Conservation (phyloP, 83 land plant species). For the Thuja plicata region DNA sequence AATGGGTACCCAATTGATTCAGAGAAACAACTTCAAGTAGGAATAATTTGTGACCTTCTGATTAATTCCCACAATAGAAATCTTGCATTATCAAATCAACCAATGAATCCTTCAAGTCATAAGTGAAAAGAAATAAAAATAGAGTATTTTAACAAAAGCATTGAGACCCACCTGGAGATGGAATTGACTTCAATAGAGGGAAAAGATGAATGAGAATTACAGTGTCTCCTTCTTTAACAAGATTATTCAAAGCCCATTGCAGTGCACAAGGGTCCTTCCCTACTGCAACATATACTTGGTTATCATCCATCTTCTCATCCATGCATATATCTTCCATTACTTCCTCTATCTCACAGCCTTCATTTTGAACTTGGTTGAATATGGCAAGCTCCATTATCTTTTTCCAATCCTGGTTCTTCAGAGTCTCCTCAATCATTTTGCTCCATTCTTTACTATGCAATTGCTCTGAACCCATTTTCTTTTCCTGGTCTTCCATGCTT, state of each 20-base stretch:
- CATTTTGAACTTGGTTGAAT: neutral
- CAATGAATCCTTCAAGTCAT: too few relatives aligned
- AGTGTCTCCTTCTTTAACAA: constrained; percentile 6
- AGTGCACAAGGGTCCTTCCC: constrained; percentile 50
- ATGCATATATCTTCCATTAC: neutral
- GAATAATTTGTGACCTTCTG: too few relatives aligned
- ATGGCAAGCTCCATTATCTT: neutral
- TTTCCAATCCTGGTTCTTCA: neutral
- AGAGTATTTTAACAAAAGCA: too few relatives aligned
- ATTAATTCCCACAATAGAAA: too few relatives aligned
- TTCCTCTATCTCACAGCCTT: neutral
- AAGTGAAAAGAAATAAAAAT: too few relatives aligned
- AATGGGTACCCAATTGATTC: too few relatives aligned
- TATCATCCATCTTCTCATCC: neutral
- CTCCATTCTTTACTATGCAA: constrained; percentile 1
- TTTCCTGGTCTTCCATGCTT: neutral
- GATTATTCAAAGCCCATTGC: constrained; percentile 43
- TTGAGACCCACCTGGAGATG: constrained; percentile 28
- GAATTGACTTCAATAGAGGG: constrained; percentile 37
- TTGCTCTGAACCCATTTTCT: neutral
- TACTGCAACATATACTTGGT: constrained; percentile 48
- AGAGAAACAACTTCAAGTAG: too few relatives aligned
- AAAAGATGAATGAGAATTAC: constrained; percentile 62
- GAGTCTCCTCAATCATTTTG: neutral
- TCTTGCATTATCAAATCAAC: too few relatives aligned